Percentiles rank a stretch among this genome's conserved stretches.
These are phyloP conservation scores for Pneumocystis sp. DNA, from an alignment of 1,139 yeast genomes.

Conservation along the genomic window DNA sequence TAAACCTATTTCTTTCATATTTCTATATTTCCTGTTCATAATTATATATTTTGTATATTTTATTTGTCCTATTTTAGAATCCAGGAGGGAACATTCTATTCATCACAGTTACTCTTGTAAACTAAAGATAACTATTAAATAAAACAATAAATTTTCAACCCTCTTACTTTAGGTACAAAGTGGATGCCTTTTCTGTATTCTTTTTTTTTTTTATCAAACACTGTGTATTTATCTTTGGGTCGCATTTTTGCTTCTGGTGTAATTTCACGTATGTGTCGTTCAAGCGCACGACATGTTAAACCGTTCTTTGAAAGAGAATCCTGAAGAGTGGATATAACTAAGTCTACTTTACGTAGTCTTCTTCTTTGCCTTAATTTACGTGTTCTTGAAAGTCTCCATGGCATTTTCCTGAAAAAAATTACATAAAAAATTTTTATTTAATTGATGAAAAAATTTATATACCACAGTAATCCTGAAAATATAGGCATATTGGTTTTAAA, in stretches of 20 bases:
- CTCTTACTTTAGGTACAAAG: not conserved
- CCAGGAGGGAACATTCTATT: not conserved
- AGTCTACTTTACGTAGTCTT: constrained; percentile 68
- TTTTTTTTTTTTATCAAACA: constrained; percentile 52
- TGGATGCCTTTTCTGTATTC: constrained; percentile 64
- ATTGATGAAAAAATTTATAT: not conserved
- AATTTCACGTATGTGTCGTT: constrained; percentile 38
- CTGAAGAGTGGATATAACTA: constrained; percentile 56
- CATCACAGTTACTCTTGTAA: not conserved
- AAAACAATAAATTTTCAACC: not conserved
- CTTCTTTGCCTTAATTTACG: constrained; percentile 76
- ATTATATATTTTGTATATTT: not conserved
- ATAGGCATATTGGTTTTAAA: not conserved
- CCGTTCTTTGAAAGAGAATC: constrained; percentile 40
- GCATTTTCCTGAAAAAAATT: constrained; percentile 33
- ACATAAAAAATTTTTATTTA: not conserved
- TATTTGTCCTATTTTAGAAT: not conserved
- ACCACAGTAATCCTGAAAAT: not conserved
- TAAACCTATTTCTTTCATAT: not conserved
- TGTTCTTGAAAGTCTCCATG: constrained; percentile 61
- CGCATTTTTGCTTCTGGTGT: constrained; percentile 75
- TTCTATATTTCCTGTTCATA: not conserved
- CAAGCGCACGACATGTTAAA: constrained; percentile 39
- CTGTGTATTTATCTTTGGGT: constrained; percentile 72
- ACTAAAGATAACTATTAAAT: not conserved